Evolutionary conservation across 2,329 filamentous ascomycete genomes (phyloP).

Genomic region (Xylariaceae sp.): DNA sequence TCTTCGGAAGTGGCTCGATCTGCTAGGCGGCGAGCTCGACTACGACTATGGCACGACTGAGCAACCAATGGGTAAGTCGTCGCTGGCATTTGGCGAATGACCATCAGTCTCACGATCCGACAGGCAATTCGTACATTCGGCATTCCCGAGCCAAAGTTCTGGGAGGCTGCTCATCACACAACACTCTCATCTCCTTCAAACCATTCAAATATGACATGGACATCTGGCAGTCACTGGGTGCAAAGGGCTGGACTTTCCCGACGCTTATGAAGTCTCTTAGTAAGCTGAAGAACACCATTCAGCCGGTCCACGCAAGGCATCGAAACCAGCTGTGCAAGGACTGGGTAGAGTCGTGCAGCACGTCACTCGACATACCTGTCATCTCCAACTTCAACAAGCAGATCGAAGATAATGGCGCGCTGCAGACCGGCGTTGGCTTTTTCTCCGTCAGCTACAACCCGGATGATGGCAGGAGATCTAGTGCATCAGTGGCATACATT

Average conservation of each 20-base stretch:
- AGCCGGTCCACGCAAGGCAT: constrained; percentile 81
- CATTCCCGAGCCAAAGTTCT: constrained; percentile 91
- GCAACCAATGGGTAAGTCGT: constrained; percentile 68
- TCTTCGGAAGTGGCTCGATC: constrained; percentile 80
- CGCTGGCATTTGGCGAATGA: constrained; percentile 1
- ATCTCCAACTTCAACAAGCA: constrained; percentile 84
- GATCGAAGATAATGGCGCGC: constrained; percentile 69
- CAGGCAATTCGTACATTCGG: constrained; percentile 85
- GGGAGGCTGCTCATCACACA: constrained; percentile 89
- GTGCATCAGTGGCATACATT: constrained; percentile 87
- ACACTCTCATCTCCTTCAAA: constrained; percentile 89
- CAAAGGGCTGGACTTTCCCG: constrained; percentile 82
- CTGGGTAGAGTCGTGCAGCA: constrained; percentile 80
- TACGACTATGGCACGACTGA: constrained; percentile 89
- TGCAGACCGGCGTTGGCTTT: constrained; percentile 80
- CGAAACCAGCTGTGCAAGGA: constrained; percentile 89
- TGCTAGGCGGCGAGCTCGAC: constrained; percentile 84
- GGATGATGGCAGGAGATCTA: constrained; percentile 79
- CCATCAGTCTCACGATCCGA: constrained; percentile 23
- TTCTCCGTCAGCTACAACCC: constrained; percentile 91
- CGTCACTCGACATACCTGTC: constrained; percentile 75
- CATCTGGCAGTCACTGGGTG: constrained; percentile 79
- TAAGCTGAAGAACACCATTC: constrained; percentile 84
- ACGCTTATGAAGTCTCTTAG: constrained; percentile 79
- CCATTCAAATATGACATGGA: constrained; percentile 87